Evolutionary conservation across 495 filamentous ascomycete species (phyloP), one percentile per base, ranked within the genome.

Genomic region (Hypoxylon fragiforme): DNA sequence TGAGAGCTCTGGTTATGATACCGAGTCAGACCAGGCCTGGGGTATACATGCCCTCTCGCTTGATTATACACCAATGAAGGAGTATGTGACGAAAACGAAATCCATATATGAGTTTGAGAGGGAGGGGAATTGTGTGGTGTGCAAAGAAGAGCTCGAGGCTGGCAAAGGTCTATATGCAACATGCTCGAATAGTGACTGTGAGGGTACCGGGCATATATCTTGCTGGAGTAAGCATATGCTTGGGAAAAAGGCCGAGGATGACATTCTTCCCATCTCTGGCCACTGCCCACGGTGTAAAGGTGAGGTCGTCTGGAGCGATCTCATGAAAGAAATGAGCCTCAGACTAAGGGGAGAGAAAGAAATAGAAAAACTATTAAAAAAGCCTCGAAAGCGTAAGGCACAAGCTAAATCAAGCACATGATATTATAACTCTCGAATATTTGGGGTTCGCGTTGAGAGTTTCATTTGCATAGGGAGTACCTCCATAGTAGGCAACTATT

Each of bases 271-370:
- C 0, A 78, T 78, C 3, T 60, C 76, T 7, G 92, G 92, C 1
- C 68, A 59, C 2, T 98, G 94, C 72, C 91, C 90, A 1, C 68
- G 66, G 32, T 98, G 94, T 65, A 68, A 77, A 1, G 69, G 72
- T 0, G 68, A 76, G 14, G 73, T 89, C 6, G 61, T 76, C 38
- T 98, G 94, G 94, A 73, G 81, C 0, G 76, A 87, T 38, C 79
- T 97, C 59, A 87, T 92, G 67, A 91, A 85, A 62, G 91, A 96
- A 65, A 69, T 91, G 51, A 92, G 77, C 40, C 68, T 96, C 21
- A 77, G 91, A 44, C 71, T 75, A 19, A 78, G 90, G 37, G 90
- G 85, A 11, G 64, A 75, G 54, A 85, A 85, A 36, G 84, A 89
- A 55, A 62, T 89, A 2, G 81, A 80, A 14, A 77, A 76, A 39